Percentiles rank a stretch among this genome's conserved stretches.
These are phyloP conservation scores for Colletotrichum godetiae DNA, from an alignment of 2,329 filamentous ascomycete genomes.

Conservation along the genomic window DNA sequence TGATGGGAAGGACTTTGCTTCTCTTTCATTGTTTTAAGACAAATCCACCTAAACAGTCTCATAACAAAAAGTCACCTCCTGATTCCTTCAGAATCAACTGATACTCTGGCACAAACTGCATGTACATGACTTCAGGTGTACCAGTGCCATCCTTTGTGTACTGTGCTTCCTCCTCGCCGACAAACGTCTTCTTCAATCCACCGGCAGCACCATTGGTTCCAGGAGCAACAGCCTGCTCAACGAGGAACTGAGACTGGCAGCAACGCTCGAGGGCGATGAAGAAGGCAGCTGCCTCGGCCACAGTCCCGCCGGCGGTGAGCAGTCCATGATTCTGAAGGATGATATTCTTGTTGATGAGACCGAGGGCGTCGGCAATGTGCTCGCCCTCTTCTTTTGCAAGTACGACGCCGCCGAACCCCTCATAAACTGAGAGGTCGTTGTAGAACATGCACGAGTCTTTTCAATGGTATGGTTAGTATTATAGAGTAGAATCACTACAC, in stretches of 20 bases:
- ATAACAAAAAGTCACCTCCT: conserved; percentile 43
- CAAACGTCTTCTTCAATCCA: conserved; percentile 47
- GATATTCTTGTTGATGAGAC: conserved; percentile 65
- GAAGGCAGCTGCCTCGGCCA: conserved; percentile 78
- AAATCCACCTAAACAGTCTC: background rate
- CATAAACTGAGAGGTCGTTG: conserved; percentile 70
- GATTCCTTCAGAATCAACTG: conserved; percentile 44
- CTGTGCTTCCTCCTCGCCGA: conserved; percentile 54
- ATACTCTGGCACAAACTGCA: conserved; percentile 49
- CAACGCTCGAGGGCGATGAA: conserved; percentile 75
- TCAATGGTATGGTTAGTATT: background rate
- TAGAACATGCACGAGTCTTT: conserved; percentile 72
- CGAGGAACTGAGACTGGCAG: conserved; percentile 74
- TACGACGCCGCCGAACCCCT: conserved; percentile 60
- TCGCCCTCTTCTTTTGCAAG: conserved; percentile 72
- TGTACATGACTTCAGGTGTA: conserved; percentile 46
- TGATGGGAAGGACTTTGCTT: background rate
- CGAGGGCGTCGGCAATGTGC: conserved; percentile 70
- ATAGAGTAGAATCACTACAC: no score
- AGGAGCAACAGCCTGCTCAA: conserved; percentile 66
- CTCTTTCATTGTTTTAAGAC: background rate
- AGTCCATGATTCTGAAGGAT: conserved; percentile 78
- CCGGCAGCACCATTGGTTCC: conserved; percentile 37
- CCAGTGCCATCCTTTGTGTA: conserved; percentile 43
- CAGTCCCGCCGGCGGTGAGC: conserved; percentile 73